Evolutionary conservation across 257 asterid species (phyloP).

Genomic region (Solanum boliviense): DNA sequence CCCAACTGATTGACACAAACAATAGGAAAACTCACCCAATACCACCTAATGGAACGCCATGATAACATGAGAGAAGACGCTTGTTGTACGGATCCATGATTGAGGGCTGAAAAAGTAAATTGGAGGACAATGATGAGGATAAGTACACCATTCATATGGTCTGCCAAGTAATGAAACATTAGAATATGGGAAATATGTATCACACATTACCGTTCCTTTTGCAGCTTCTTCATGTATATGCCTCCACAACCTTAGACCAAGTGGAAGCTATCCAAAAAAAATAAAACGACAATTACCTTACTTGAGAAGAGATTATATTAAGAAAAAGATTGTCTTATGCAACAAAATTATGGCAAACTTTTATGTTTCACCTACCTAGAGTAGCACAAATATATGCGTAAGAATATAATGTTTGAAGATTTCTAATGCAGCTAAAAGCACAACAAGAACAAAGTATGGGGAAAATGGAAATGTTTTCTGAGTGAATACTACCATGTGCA

Average conservation of each 20-base stretch:
- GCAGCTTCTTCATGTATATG: constrained; percentile 38
- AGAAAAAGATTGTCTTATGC: background rate
- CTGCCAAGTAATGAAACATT: background rate
- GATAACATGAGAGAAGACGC: constrained; percentile 67
- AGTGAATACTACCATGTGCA: constrained; percentile 40
- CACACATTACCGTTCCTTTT: constrained; percentile 28
- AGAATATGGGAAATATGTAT: background rate
- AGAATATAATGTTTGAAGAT: background rate
- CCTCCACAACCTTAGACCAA: constrained; percentile 26
- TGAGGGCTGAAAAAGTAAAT: constrained; percentile 28
- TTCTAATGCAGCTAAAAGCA: background rate
- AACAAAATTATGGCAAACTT: background rate
- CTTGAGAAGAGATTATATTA: background rate
- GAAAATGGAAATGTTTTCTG: background rate
- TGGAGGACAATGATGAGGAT: background rate
- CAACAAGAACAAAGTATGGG: background rate
- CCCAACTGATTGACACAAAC: background rate
- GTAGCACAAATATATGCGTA: background rate
- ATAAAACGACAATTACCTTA: background rate
- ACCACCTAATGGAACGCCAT: constrained; percentile 93
- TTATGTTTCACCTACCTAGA: background rate
- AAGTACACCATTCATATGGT: constrained; percentile 15
- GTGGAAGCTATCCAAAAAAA: constrained; percentile 21
- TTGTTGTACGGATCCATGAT: constrained; percentile 70
- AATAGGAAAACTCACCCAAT: constrained; percentile 52